Conservation (phyloP, 345 rosid genomes). For the Arabidopsis suecica region DNA sequence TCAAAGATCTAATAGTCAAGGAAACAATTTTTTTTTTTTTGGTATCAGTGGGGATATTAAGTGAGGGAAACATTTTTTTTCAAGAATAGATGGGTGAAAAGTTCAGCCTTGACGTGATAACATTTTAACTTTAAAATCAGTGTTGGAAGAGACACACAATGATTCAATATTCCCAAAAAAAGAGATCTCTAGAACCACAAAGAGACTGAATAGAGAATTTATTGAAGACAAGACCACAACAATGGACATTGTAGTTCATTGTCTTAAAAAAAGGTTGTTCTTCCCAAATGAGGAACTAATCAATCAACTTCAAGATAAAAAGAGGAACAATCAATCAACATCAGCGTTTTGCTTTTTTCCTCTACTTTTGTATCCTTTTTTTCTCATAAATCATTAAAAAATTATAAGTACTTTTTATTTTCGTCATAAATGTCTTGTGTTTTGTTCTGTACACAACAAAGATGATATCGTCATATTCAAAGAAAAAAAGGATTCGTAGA, state of each 20-base stretch:
- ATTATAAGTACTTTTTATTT: neutral
- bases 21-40: neutral
- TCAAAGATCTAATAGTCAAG: neutral
- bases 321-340: conserved; percentile 5
- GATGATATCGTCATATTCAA: conserved; percentile 20
- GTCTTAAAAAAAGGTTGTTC: neutral
- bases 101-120: too few species aligned
- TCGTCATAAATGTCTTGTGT: conserved; percentile 35
- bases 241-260: neutral
- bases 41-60: too few species aligned
- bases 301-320: neutral
- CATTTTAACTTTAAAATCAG: too few species aligned
- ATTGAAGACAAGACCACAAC: neutral
- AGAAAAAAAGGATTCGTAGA: conserved; percentile 3
- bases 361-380: conserved; percentile 3
- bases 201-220: too few species aligned
- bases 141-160: too few species aligned
- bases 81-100: neutral
- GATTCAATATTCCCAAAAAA: too few species aligned
- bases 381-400: neutral
- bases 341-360: neutral
- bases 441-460: conserved; percentile 16
- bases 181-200: too few species aligned
- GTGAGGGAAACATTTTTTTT: too few species aligned
- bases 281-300: neutral